Base-by-base conservation (phyloP, 164 flowering plant genomes). In the Cinnamomum chago region DNA sequence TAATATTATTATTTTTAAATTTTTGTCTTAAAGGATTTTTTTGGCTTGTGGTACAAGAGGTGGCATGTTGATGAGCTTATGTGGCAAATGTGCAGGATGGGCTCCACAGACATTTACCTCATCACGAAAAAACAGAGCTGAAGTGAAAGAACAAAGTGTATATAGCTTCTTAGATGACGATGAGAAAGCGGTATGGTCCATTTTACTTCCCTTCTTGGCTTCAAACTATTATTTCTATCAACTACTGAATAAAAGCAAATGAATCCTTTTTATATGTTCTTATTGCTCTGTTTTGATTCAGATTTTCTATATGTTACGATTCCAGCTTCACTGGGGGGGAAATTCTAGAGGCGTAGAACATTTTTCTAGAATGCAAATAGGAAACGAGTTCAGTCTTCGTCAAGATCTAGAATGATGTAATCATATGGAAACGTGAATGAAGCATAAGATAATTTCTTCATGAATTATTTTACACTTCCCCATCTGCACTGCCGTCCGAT, bases 81-180 rank as follows among this genome's bases (percentile, higher is more conserved):
- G 62, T 68, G 73, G 35, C 1, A 71, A 66, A 50, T 70, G 6
- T 86, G 79, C 88, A 93, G 99, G 99, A 67, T 95, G 99, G 99
- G 55, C 94, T 62, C 99, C 99, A n/a, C 93, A 90, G 78, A 35
- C 96, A 18, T 95, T 95, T 81, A 87, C 92, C 25, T 95, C 98
- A 40, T 92, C 99, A 4, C 75, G 99, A 79, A 93, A 92, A 80
- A 95, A 80, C 70, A 84, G 98, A 82, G 94, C 98, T 70, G 95
- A 89, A 86, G 77, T 84, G 69, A 90, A 89, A 72, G 79, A 88
- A 68, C 99, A 95, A 79, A 86, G 80, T 80, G 84, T 95, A 78
- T 75, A 82, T 1, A 89, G 81, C 83, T 90, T 90, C 78, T 82
- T 95, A 73, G 99, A 93, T 76, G 99, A 95, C 15, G 98, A 93